A percentile compares a stretch with the other conserved stretches of the same genome.
phyloP scores from a whole-genome alignment of 768 basidiomycete species.

The Trametopsis cervina region DNA sequence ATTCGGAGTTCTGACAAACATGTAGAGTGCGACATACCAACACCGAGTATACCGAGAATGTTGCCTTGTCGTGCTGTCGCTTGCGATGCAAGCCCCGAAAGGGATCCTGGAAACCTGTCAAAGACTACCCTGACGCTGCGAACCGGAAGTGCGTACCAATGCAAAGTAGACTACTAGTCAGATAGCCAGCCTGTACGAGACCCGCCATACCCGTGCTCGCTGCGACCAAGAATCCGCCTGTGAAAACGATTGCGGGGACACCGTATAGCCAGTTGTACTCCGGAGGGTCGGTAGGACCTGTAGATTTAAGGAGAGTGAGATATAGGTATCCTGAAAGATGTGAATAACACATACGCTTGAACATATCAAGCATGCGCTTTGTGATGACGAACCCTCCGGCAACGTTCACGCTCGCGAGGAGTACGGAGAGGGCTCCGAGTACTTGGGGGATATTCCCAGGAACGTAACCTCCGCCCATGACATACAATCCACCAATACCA shows the following conservation, averaged over 20 bases:
- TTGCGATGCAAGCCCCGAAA: conserved; percentile 76
- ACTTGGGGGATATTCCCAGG: conserved; percentile 77
- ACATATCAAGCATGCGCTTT: conserved; percentile 91
- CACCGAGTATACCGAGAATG: conserved; percentile 80
- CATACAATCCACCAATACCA: conserved; percentile 78
- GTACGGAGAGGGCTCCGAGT: conserved; percentile 77
- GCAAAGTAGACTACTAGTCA: conserved; percentile 80
- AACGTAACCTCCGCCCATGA: conserved; percentile 85
- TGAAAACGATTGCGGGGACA: conserved; percentile 74
- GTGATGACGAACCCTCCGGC: conserved; percentile 86
- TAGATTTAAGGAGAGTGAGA: conserved; percentile 1
- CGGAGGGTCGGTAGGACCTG: conserved; percentile 78
- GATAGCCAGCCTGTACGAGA: conserved; percentile 82
- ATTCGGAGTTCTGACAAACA: neutral
- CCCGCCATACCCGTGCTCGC: conserved; percentile 82
- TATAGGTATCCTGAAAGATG: neutral
- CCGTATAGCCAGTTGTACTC: conserved; percentile 83
- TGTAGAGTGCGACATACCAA: conserved; percentile 22
- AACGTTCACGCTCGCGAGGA: conserved; percentile 83
- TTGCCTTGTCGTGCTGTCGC: conserved; percentile 84
- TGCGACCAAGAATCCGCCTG: conserved; percentile 75
- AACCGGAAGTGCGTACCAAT: conserved; percentile 43
- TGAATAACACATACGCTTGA: conserved; percentile 48
- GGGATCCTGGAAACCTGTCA: conserved; percentile 44
- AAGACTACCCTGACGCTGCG: neutral